Percentiles rank a stretch among this genome's conserved stretches.
These are phyloP conservation scores for Globisporangium nagaii DNA, from an alignment of 352 stramenopile genomes.

Conservation along the genomic window DNA sequence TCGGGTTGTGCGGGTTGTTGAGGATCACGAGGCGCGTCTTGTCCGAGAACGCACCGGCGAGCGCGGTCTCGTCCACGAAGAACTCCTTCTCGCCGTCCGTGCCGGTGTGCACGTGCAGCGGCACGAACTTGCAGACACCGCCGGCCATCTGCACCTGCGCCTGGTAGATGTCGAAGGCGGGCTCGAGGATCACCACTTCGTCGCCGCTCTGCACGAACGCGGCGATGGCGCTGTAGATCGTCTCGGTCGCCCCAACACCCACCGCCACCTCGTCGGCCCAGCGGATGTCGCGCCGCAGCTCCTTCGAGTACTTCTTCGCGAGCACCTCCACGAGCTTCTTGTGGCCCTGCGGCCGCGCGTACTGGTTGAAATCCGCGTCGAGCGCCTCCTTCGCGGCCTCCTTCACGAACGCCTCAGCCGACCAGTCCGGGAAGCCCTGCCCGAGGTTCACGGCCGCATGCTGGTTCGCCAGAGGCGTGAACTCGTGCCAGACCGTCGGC, in stretches of 20 bases:
- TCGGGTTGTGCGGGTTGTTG: conserved; percentile 99
- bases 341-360: conserved; percentile 89
- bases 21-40: conserved; percentile 94
- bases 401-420: conserved; percentile 92
- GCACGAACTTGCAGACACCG: conserved; percentile 78
- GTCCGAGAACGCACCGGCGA: conserved; percentile 85
- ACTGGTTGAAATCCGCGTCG: conserved; percentile 93
- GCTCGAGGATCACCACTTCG: conserved; percentile 96
- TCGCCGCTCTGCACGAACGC: conserved; percentile 91
- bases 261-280: conserved; percentile 91
- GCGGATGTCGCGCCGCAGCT: conserved; percentile 84
- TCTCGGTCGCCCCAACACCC: conserved; percentile 92
- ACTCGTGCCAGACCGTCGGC: conserved; percentile 83
- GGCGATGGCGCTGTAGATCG: conserved; percentile 91
- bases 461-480: conserved; percentile 85
- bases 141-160: conserved; percentile 83
- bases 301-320: conserved; percentile 87
- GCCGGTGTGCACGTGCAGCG: conserved; percentile 48
- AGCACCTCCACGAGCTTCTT: conserved; percentile 77
- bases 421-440: conserved; percentile 94
- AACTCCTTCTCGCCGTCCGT: conserved; percentile 48
- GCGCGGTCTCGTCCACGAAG: conserved; percentile 80
- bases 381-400: conserved; percentile 90
- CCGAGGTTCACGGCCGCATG: conserved; percentile 90
- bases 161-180: conserved; percentile 97